These are phyloP conservation scores for Geotrichum restrictum DNA, from an alignment of 1,139 yeast genomes.

Conservation along the genomic window DNA sequence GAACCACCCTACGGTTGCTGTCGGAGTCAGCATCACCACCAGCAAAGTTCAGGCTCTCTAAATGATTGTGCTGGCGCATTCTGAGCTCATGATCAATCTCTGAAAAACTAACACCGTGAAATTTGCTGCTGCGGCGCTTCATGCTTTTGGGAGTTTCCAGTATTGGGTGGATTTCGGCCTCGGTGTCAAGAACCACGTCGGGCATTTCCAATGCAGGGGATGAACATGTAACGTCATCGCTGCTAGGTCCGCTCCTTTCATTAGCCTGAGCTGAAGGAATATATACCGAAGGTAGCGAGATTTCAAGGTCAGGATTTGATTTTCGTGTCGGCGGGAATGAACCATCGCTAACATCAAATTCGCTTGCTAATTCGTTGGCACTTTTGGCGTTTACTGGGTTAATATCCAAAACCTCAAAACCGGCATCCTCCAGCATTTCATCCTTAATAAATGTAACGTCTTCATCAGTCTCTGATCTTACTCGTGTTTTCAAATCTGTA, in stretches of 20 bases:
- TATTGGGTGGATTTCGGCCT: not conserved
- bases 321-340: not conserved
- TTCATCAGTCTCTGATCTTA: not conserved
- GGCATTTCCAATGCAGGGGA: not conserved
- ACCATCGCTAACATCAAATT: constrained; percentile 3
- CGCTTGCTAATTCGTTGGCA: not conserved
- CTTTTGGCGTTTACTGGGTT: not conserved
- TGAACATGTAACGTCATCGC: not conserved
- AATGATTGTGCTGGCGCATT: not conserved
- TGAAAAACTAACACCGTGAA: constrained; percentile 2
- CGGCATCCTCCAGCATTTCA: constrained; percentile 2
- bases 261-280: too few relatives aligned
- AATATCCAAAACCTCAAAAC: not conserved
- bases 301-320: not conserved
- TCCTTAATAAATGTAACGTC: not conserved
- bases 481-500: not conserved
- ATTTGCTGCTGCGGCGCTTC: constrained; percentile 1
- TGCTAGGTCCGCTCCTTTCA: not conserved
- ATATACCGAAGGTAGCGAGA: too few relatives aligned
- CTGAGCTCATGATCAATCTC: constrained; percentile 10
- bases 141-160: not conserved
- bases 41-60: not conserved
- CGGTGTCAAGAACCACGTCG: too few relatives aligned
- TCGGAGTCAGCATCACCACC: not conserved
- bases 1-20: not conserved